A percentile compares a stretch with the other conserved stretches of the same genome.
Conservation (phyloP, 2,329 filamentous ascomycete genomes). For the Metarhizium humberi region DNA sequence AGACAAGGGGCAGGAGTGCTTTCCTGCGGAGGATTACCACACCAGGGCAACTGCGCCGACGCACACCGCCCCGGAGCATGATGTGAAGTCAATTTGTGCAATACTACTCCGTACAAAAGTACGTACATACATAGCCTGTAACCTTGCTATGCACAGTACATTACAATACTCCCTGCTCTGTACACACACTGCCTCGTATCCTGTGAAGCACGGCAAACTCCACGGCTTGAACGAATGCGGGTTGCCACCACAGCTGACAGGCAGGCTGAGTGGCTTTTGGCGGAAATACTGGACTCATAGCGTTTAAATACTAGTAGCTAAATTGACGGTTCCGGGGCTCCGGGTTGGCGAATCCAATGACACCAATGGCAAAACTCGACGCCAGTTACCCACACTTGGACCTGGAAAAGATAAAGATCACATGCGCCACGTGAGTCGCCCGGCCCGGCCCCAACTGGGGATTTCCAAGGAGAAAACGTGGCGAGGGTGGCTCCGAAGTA, state of each 20-base stretch:
- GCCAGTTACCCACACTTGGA: too few species aligned
- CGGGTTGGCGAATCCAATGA: too few species aligned
- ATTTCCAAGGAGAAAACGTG: not conserved
- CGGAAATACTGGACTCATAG: not conserved
- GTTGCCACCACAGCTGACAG: not conserved
- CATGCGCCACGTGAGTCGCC: not conserved
- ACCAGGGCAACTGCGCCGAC: not conserved
- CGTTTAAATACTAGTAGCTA: not conserved
- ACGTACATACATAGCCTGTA: too few species aligned
- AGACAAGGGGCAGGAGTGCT: not conserved
- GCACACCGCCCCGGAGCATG: not conserved
- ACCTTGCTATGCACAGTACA: too few species aligned
- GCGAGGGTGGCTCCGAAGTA: not conserved
- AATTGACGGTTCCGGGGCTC: not conserved
- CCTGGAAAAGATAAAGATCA: not conserved
- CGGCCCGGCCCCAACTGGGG: not conserved
- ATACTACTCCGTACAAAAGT: too few species aligned
- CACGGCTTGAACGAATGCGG: not conserved
- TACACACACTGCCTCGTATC: too few species aligned
- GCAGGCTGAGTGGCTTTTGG: not conserved
- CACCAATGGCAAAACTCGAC: too few species aligned
- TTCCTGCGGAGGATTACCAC: not conserved
- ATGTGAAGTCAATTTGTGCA: not conserved
- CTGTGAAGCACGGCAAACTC: not conserved
- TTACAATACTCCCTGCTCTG: too few species aligned